These are phyloP conservation scores for Rhizopus stolonifer DNA, from an alignment of 371 early-diverging fungal genomes.

Conservation along the genomic window DNA sequence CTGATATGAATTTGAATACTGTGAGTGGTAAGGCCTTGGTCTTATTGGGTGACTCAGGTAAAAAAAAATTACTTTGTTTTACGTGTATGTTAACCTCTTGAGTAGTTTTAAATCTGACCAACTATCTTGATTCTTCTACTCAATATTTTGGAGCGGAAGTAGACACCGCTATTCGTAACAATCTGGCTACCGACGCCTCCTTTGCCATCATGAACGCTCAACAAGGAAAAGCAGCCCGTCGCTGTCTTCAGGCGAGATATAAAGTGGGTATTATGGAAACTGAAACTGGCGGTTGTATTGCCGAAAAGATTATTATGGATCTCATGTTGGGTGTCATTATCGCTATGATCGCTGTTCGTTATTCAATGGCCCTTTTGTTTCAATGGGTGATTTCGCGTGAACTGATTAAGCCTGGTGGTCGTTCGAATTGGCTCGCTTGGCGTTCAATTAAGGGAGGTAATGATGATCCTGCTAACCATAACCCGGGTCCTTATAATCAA, in stretches of 20 bases:
- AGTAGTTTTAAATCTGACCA: conserved; percentile 39
- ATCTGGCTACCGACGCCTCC: conserved; percentile 46
- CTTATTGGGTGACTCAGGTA: conserved; percentile 55
- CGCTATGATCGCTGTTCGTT: conserved; percentile 47
- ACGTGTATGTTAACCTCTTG: not conserved
- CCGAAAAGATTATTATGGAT: conserved; percentile 52
- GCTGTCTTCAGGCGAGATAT: conserved; percentile 41
- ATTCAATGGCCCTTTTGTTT: conserved; percentile 61
- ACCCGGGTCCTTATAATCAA: conserved; percentile 46
- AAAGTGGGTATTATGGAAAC: conserved; percentile 47
- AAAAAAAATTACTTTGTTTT: not conserved
- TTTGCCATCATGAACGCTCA: conserved; percentile 39
- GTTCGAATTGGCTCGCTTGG: conserved; percentile 51
- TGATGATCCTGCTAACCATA: conserved; percentile 48
- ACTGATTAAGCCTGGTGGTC: conserved; percentile 47
- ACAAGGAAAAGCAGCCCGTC: conserved; percentile 33
- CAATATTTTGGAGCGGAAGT: conserved; percentile 22
- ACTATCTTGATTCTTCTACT: conserved; percentile 12
- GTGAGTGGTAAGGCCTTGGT: conserved; percentile 28
- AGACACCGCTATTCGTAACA: conserved; percentile 23
- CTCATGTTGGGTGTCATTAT: conserved; percentile 45
- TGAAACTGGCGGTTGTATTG: conserved; percentile 52
- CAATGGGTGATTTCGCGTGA: conserved; percentile 52
- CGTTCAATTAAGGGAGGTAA: conserved; percentile 54
- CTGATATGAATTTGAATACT: conserved; percentile 30